Base-by-base conservation (phyloP, 352 stramenopile genomes). In the Phytophthora megakarya region DNA sequence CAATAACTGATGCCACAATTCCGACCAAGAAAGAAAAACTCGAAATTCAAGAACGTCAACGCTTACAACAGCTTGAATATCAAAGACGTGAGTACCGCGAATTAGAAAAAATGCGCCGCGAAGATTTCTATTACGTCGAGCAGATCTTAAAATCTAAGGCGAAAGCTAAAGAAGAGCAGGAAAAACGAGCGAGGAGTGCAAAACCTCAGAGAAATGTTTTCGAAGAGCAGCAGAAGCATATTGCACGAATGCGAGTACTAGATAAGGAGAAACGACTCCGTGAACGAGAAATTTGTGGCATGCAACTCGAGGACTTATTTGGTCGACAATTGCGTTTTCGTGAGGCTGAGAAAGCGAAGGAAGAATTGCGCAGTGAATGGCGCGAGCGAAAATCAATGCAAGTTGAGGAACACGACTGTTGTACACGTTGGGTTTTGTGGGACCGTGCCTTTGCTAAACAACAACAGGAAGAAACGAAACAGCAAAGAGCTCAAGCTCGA, bases 51-150 rank as follows among this genome's bases (percentile, higher is more conserved):
- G 66, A 76, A 30, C 64, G 50, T 13, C 43, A 61, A 15, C 73
- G 78, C 1, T 28, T 78, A 22, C 38, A 70, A n/a, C 46, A 62
- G 16, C 35, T 83, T 28, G 65, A 59, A 18, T 43, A 74, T 10
- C 56, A 67, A 52, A 67, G 62, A 18, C 63, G 52, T 19, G 69
- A 83, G 58, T 45, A 22, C 13, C 50, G 64, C 2, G 81, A 90
- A 43, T 44, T 70, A 16, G 63, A 75, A 22, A 59, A 49, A 32
- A 86, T 91, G 80, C 51, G 45, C 32, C 66, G 61, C 33, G 82
- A 91, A 39, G 82, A 91, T 45, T 19, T 76, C 3, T 89, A 81
- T 37, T 89, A 86, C 19, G 76, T 75, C 5, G 62, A 82, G 25
- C 76, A 72, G 11, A 77, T 89, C 7, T 38, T 84, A 30, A 60